These are phyloP conservation scores for Pichia thaimueangensis DNA, from an alignment of 805 yeast genomes.

Conservation along the genomic window DNA sequence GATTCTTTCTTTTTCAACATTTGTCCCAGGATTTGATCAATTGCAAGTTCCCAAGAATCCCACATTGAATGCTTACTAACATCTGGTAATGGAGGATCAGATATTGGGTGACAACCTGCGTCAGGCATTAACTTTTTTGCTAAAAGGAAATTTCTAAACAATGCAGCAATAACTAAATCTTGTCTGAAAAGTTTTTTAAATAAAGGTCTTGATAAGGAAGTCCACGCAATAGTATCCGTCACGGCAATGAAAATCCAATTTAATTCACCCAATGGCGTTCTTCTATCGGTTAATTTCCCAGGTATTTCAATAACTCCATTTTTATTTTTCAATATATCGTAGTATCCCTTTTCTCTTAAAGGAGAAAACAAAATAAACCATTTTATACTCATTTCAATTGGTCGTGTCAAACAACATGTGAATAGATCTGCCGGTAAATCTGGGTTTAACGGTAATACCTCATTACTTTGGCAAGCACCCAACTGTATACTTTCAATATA, in stretches of 20 bases:
- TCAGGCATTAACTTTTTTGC: slow-evolving; percentile 94
- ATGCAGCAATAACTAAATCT: slow-evolving; percentile 93
- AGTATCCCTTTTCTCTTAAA: slow-evolving; percentile 43
- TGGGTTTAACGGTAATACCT: slow-evolving; percentile 85
- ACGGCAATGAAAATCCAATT: slow-evolving; percentile 98
- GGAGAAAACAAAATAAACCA: slow-evolving; percentile 89
- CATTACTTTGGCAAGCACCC: slow-evolving; percentile 87
- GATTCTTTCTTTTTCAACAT: slow-evolving; percentile 37
- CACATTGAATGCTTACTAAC: slow-evolving; percentile 84
- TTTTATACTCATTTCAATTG: slow-evolving; percentile 86
- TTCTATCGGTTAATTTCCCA: slow-evolving; percentile 83
- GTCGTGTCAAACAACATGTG: slow-evolving; percentile 92
- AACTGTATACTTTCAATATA: slow-evolving; percentile 86
- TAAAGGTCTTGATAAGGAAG: slow-evolving; percentile 76
- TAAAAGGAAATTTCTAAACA: slow-evolving; percentile 83
- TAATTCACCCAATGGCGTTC: slow-evolving; percentile 93
- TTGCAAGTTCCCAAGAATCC: slow-evolving; percentile 97
- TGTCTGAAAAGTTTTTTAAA: slow-evolving; percentile 90
- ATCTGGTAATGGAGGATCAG: slow-evolving; percentile 90
- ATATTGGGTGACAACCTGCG: slow-evolving; percentile 87
- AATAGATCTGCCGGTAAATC: slow-evolving; percentile 93
- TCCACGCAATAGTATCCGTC: slow-evolving; percentile 98
- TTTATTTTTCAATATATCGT: slow-evolving; percentile 40
- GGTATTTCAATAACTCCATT: slow-evolving; percentile 68
- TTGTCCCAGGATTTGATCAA: slow-evolving; percentile 85